phyloP scores from a whole-genome alignment of 2,329 filamentous ascomycete genomes.

The Orbilia quercus region DNA sequence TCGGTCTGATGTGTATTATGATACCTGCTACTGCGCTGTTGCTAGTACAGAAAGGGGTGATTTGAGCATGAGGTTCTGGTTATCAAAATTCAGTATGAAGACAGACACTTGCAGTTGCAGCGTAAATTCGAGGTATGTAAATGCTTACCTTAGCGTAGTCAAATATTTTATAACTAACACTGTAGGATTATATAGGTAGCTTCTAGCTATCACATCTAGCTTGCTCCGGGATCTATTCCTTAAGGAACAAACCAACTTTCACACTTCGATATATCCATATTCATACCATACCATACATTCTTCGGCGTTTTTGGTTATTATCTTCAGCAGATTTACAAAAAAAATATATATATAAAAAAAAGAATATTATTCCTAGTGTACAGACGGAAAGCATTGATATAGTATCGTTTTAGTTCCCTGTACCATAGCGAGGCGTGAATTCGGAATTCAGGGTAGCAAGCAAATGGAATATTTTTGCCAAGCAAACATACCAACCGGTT shows the following conservation, averaged over 20 bases:
- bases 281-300: not conserved
- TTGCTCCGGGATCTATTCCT: no score
- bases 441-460: not conserved
- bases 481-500: no score
- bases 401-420: not conserved
- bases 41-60: conserved; percentile 41
- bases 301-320: conserved; percentile 21
- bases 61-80: conserved; percentile 15
- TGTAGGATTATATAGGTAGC: no score
- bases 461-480: not conserved
- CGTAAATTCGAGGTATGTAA: not conserved
- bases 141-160: no score
- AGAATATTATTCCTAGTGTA: conserved; percentile 6
- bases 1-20: conserved; percentile 53
- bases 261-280: not conserved
- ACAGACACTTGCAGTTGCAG: not conserved
- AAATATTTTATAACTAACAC: no score
- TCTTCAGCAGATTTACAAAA: no score
- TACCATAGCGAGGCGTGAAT: conserved; percentile 22
- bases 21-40: conserved; percentile 43
- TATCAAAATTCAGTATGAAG: not conserved
- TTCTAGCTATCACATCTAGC: no score
- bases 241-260: no score
- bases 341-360: no score
- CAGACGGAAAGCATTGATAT: conserved; percentile 6